Conservation (phyloP, 139 green algal genomes). For the Volvox reticuliferus region DNA sequence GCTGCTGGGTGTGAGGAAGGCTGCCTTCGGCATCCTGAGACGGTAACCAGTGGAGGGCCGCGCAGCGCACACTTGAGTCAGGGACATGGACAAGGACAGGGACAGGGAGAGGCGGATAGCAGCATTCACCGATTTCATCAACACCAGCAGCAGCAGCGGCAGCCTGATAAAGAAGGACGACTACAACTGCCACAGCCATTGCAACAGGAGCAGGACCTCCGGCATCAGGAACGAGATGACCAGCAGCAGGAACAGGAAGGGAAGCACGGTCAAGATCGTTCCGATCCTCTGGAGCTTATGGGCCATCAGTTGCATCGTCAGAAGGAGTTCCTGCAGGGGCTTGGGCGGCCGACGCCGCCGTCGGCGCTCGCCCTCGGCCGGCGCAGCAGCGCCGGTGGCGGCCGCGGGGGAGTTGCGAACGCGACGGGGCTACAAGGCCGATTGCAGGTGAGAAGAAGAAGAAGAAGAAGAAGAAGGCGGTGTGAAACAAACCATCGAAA, state of each 20-base stretch:
- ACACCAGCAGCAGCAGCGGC: not conserved
- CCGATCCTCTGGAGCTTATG: constrained; percentile 13
- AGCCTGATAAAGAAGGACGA: not conserved
- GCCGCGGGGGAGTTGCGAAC: not conserved
- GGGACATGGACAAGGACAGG: too few relatives aligned
- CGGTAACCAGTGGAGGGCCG: too few relatives aligned
- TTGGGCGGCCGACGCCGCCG: not conserved
- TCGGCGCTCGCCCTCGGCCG: not conserved
- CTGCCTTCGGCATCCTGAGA: too few relatives aligned
- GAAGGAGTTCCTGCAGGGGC: constrained; percentile 21
- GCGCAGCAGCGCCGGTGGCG: not conserved
- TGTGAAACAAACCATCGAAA: too few relatives aligned
- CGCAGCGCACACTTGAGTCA: too few relatives aligned
- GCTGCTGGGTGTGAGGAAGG: too few relatives aligned
- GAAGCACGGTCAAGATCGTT: not conserved
- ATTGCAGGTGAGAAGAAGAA: constrained; percentile 9
- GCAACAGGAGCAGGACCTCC: not conserved
- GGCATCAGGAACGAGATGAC: not conserved
- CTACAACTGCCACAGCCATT: not conserved
- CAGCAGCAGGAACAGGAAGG: not conserved
- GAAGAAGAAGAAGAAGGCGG: too few relatives aligned
- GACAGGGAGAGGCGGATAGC: too few relatives aligned
- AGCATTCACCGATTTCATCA: not conserved
- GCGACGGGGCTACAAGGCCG: constrained; percentile 15
- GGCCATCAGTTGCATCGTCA: constrained; percentile 1